These are phyloP conservation scores for Phytophthora agathidicida DNA, from an alignment of 352 stramenopile genomes.

Conservation along the genomic window DNA sequence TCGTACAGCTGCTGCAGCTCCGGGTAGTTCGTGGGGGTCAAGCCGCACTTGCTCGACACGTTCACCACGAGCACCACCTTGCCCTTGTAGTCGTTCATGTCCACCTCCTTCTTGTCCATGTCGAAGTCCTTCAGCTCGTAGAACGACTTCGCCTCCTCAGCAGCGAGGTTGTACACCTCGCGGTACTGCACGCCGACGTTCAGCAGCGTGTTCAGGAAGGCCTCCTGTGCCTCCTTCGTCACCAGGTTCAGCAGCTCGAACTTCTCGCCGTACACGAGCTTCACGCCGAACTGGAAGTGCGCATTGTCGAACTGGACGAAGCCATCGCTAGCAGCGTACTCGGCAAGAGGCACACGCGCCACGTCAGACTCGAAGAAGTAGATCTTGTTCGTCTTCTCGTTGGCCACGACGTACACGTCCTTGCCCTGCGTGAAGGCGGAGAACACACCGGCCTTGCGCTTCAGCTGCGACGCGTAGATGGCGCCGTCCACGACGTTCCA, in stretches of 20 bases:
- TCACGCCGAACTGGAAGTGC: conserved; percentile 54
- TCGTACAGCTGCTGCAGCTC: conserved; percentile 79
- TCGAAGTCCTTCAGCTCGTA: conserved; percentile 81
- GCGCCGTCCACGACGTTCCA: conserved; percentile 43
- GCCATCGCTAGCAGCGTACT: conserved; percentile 39
- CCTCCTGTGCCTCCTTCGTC: conserved; percentile 49
- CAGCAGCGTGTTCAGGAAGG: conserved; percentile 55
- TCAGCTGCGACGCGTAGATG: conserved; percentile 49
- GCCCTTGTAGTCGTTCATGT: conserved; percentile 72
- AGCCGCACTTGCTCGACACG: conserved; percentile 84
- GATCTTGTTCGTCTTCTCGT: conserved; percentile 48
- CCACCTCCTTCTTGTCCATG: conserved; percentile 72
- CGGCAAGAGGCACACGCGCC: conserved; percentile 24
- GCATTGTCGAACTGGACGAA: conserved; percentile 52
- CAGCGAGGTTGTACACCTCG: conserved; percentile 46
- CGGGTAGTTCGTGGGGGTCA: conserved; percentile 88
- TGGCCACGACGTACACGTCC: conserved; percentile 54
- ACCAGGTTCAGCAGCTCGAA: conserved; percentile 50
- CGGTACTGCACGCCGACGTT: conserved; percentile 58
- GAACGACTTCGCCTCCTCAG: conserved; percentile 57
- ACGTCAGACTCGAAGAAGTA: conserved; percentile 56
- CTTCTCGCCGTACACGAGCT: conserved; percentile 45
- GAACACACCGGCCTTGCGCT: conserved; percentile 68
- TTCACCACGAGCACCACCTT: conserved; percentile 80
- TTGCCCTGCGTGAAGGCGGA: conserved; percentile 62